A percentile compares a stretch with the other conserved stretches of the same genome.
phyloP scores from a whole-genome alignment of 2,329 filamentous ascomycete genomes.

The Fusarium sarcochroum region DNA sequence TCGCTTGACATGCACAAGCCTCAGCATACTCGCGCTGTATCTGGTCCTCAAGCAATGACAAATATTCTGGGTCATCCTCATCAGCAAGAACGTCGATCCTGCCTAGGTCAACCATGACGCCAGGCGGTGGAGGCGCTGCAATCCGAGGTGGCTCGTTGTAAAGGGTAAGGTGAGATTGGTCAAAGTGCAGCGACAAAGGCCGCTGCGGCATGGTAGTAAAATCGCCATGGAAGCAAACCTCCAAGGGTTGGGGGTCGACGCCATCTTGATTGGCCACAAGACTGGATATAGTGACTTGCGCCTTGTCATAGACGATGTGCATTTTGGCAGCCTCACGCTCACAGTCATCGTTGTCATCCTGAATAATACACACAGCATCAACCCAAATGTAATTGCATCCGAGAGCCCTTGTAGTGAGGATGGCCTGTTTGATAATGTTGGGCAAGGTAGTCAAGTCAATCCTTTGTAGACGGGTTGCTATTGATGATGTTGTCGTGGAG shows the following conservation, averaged over 20 bases:
- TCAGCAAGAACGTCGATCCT: not conserved
- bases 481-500: no score
- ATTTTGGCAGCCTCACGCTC: no score
- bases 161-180: not conserved
- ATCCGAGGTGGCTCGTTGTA: not conserved
- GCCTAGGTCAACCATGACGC: slow-evolving; percentile 5
- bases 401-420: no score
- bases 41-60: slow-evolving; percentile 7
- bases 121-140: not conserved
- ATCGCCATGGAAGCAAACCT: slow-evolving; percentile 11
- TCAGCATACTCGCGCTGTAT: not conserved
- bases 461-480: no score
- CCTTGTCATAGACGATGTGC: no score
- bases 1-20: not conserved
- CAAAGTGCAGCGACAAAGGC: slow-evolving; percentile 7
- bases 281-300: no score
- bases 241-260: slow-evolving; percentile 1
- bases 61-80: not conserved
- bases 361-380: no score
- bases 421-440: no score
- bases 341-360: no score
- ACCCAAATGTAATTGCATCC: no score
- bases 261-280: not conserved
- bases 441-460: no score
- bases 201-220: not conserved